Evolutionary conservation across 805 yeast species (phyloP).

Genomic region (Zygosaccharomyces siamensis): DNA sequence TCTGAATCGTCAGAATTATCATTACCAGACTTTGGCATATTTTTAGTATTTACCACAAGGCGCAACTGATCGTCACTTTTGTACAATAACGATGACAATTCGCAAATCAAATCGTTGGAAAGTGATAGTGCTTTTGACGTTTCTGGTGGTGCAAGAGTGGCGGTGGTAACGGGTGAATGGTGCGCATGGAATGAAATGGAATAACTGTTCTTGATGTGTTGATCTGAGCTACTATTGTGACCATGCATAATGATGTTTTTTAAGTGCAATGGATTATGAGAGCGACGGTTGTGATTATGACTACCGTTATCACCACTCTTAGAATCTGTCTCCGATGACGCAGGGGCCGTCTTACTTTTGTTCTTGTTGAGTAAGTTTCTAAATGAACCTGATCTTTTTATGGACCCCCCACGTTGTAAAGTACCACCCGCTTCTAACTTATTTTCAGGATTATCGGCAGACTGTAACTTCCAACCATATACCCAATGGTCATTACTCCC

Average conservation of each 20-base stretch:
- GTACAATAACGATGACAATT: constrained; percentile 39
- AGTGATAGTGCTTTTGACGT: constrained; percentile 61
- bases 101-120: constrained; percentile 78
- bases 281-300: constrained; percentile 5
- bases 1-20: constrained; percentile 11
- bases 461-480: constrained; percentile 65
- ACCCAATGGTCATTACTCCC: constrained; percentile 89
- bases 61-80: constrained; percentile 12
- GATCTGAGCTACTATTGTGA: constrained; percentile 16
- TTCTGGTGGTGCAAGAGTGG: constrained; percentile 68
- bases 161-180: constrained; percentile 65
- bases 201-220: constrained; percentile 46
- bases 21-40: background rate
- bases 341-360: background rate
- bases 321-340: background rate
- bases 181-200: constrained; percentile 76
- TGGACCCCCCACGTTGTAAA: background rate
- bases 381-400: constrained; percentile 2
- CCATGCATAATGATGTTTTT: constrained; percentile 26
- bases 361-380: background rate
- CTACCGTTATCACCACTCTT: background rate
- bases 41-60: constrained; percentile 3
- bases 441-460: constrained; percentile 10
- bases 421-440: background rate
- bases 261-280: constrained; percentile 20